Conservation (phyloP, 495 filamentous ascomycete genomes). For the Talaromyces trachyspermus region DNA sequence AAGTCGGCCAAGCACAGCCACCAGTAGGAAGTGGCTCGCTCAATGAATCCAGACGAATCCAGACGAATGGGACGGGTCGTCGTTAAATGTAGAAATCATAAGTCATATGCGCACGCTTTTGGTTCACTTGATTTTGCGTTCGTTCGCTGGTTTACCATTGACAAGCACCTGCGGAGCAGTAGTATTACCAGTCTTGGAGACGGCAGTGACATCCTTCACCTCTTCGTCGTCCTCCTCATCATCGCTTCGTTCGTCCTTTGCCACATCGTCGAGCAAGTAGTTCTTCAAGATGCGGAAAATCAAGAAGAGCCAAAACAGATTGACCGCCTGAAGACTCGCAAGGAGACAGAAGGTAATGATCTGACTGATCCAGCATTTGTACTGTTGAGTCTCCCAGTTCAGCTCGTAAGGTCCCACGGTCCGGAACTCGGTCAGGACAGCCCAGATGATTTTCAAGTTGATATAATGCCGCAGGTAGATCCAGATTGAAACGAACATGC, state of each 20-base stretch:
- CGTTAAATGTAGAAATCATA: conserved; percentile 1
- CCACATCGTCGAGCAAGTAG: conserved; percentile 43
- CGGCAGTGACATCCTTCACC: conserved; percentile 12
- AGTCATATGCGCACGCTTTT: background rate
- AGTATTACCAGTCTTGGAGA: background rate
- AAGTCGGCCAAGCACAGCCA: conserved; percentile 1
- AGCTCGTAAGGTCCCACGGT: conserved; percentile 83
- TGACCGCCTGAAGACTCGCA: conserved; percentile 68
- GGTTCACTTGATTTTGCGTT: background rate
- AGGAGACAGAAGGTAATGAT: conserved; percentile 65
- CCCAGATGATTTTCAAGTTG: conserved; percentile 81
- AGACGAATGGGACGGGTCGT: background rate
- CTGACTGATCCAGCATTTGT: conserved; percentile 74
- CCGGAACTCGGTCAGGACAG: conserved; percentile 78
- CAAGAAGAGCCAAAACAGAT: conserved; percentile 81
- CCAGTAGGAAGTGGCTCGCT: background rate
- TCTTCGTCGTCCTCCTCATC: conserved; percentile 49
- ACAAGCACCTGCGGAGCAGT: background rate
- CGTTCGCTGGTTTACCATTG: background rate
- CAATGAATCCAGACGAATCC: no score
- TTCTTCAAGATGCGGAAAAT: conserved; percentile 66
- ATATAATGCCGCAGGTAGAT: conserved; percentile 87
- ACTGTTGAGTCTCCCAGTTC: conserved; percentile 77
- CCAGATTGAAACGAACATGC: conserved; percentile 76
- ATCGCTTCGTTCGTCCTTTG: conserved; percentile 53